Evolutionary conservation across 139 green algal species (phyloP).

Genomic region (Diplosphaera chodatii): DNA sequence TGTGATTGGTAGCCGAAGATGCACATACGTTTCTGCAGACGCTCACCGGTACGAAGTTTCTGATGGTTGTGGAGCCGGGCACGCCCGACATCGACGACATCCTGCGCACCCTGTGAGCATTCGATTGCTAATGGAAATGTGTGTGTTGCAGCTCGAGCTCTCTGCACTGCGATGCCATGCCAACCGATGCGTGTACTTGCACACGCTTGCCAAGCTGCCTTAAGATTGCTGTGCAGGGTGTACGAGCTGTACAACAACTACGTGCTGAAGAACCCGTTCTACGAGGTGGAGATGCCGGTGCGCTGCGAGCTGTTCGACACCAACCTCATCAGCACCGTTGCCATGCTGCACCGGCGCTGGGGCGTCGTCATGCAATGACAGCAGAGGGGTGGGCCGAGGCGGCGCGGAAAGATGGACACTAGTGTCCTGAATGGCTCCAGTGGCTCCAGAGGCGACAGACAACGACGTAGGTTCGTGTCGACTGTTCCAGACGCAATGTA

Average conservation of each 20-base stretch:
- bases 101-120: conserved; percentile 36
- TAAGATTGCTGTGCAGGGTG: conserved; percentile 19
- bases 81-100: conserved; percentile 57
- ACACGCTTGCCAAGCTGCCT: no score
- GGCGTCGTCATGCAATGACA: conserved; percentile 2
- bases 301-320: conserved; percentile 55
- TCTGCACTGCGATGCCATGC: no score
- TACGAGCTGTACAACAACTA: conserved; percentile 42
- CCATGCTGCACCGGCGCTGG: conserved; percentile 11
- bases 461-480: no score
- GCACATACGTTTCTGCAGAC: conserved; percentile 39
- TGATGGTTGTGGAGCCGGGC: conserved; percentile 67
- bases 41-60: conserved; percentile 81
- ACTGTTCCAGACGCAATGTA: no score
- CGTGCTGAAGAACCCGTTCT: conserved; percentile 58
- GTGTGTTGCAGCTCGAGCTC: no score
- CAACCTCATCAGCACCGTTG: conserved; percentile 10
- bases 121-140: no score
- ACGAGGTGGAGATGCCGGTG: conserved; percentile 59
- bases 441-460: no score
- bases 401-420: no score
- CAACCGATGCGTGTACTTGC: no score
- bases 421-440: no score
- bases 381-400: no score
- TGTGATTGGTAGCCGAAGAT: no score